Evolutionary conservation across 495 filamentous ascomycete genomes (phyloP), one percentile per base, ranked within the genome.

Genomic region (Xylaria scruposa): DNA sequence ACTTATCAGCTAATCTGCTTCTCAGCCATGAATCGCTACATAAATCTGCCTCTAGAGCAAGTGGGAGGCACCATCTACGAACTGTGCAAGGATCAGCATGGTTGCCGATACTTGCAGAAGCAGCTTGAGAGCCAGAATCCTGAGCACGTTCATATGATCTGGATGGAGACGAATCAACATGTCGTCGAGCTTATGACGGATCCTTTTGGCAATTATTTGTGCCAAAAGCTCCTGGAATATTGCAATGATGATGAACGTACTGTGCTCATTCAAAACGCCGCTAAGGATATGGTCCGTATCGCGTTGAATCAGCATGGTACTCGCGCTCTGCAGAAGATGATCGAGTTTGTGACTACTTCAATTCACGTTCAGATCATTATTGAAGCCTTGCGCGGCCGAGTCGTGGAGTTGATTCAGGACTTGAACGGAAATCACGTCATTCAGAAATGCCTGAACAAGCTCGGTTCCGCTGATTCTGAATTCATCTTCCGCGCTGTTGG

Each of bases 381-480:
- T 71, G 79, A 89, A 38, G 91, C 95, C 24, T 86, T 99, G 40
- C 83, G 89, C 46, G 82, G 88, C 70, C 88, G 92, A 68, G 96
- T 99, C 36, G 95, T 98, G 6, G 91, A 94, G 67, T 85, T 99
- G 53, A 97, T 99, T 69, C 94, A 99, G 79, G 96, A 99, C 73
- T 83, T 98, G 62, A 99, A 99, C 78, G 96, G 96, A 78, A 99
- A 98, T 73, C 96, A 99, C 78, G 96, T 99, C 72, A 97, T 99
- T 73, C 96, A 99, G 80, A 99, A 98, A 83, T 99, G 96, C 79
- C 88, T 99, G 70, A 99, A 98, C 83, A 95, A 95, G 75, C 89
- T 98, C 7, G 89, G 86, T 68, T 81, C 93, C 0, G 84, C 88
- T 60, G 92, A 98, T 81, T 92, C 96, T 21, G 89, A 94, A 75